Base-by-base conservation (phyloP, 257 asterid genomes). In the Forsythia suspensa region DNA sequence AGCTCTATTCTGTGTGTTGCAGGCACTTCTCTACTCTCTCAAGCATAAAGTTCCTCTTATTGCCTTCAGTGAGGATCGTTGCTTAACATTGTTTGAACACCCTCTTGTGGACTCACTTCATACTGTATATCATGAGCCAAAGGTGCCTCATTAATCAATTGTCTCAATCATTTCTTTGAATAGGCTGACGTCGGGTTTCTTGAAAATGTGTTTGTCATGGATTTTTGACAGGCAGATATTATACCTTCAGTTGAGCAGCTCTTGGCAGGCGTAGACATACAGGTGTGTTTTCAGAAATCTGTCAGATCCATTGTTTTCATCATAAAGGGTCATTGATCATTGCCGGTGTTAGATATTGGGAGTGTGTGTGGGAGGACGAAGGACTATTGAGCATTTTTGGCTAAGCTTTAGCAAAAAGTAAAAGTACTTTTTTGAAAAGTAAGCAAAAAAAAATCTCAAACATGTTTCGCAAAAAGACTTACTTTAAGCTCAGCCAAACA, bases 41-140 rank as follows among this genome's bases (percentile, higher is more conserved):
- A 80, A 92, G 87, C 94, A 94, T 71, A 82, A 87, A 77, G 73
- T 92, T 84, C 99, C 99, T 74, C 90, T 94, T 61, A 89, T 91
- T 83, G 98, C 97, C 87, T 96, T 96, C 78, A 79, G 95, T 74
- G 93, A 90, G 80, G 94, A 84, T 77, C 91, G 96, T 21, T 94
- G 97, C 84, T 86, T 93, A 75, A 86, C 99, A 79, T 86, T 94
- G 88, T 96, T 96, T 76, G 88, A 96, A 76, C 98, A 96, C 85
- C 97, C 97, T 81, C 91, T 88, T 11, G 97, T 96, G 81, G 92
- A 94, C 78, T 83, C 93, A 8, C 96, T 96, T 79, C 99, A 96
- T 82, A 96, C 99, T 6, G 79, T 88, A 75, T 94, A 94, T 90
- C 90, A 90, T 43, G 99, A 96, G 84, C 99, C 99, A 81, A 92